Base-by-base conservation (phyloP, 140 eudicot species). In the Ambrosia hybrid region DNA sequence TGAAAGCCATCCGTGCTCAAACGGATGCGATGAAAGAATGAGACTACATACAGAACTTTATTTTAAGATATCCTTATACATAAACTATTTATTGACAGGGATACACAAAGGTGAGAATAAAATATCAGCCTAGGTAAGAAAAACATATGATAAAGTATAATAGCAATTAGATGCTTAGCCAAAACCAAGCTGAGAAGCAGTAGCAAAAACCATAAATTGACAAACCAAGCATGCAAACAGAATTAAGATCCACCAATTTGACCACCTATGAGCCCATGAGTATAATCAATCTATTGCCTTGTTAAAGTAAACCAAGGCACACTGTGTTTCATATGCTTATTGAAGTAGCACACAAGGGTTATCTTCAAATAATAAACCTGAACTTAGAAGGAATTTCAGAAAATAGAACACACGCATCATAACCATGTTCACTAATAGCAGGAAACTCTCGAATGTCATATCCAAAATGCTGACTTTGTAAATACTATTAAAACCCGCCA, bases 1-100 rank as follows among this genome's bases (percentile, higher is more conserved):
- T 59, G 34, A 57, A 68, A 34, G 62, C 15, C 62, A 33, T 76
- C 57, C 68, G 57, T 57, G 75, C 70, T 46, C 34, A 58, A 57
- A 36, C 52, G 48, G 60, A 16, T 57, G 55, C 49, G 26, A 8
- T n/a, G n/a, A n/a, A n/a, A n/a, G n/a, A n/a, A n/a, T n/a, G n/a
- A n/a, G n/a, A n/a, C n/a, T n/a, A n/a, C n/a, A n/a, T n/a, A n/a
- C n/a, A n/a, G n/a, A n/a, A n/a, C n/a, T 16, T 51, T 37, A 11
- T 11, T 61, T 72, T 36, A 64, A 74, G 1, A 41, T n/a, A 49
- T 51, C 33, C n/a, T 9, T 16, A 46, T 7, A 5, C 12, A 65
- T 13, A 74, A 64, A 62, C 48, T 3, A 70, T 38, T 34, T 14
- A 53, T 36, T 3, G 5, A 33, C 3, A 34, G 0, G 33, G 13